These are phyloP conservation scores for Ilyonectria sp. DNA, from an alignment of 2,329 filamentous ascomycete species.

Conservation along the genomic window DNA sequence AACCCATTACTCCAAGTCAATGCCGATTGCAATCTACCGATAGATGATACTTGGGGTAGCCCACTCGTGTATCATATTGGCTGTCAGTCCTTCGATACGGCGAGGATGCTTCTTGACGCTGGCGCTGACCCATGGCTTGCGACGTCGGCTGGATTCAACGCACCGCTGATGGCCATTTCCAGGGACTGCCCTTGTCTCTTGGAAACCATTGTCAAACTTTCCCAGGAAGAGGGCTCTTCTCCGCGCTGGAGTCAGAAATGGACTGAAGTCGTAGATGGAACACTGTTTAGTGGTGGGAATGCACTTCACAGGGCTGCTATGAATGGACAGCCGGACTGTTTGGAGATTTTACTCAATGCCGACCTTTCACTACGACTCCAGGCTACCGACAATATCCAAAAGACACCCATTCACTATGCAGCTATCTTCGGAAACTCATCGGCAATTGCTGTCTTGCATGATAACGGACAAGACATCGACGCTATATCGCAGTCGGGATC, in stretches of 20 bases:
- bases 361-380: not conserved
- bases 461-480: constrained; percentile 5
- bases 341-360: not conserved
- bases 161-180: not conserved
- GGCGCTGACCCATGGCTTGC: constrained; percentile 24
- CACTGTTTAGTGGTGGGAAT: no score
- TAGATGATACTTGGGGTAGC: not conserved
- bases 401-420: constrained; percentile 23
- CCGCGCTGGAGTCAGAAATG: not conserved
- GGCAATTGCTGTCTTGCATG: not conserved
- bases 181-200: not conserved
- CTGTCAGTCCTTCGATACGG: not conserved
- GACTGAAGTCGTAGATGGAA: no score
- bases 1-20: not conserved
- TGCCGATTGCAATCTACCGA: constrained; percentile 1
- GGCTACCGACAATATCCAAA: not conserved
- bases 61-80: constrained; percentile 2
- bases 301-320: no score
- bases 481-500: not conserved
- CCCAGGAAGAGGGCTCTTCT: not conserved
- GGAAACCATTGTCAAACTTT: not conserved
- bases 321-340: no score
- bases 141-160: not conserved
- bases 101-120: constrained; percentile 8
- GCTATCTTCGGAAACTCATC: not conserved